Evolutionary conservation across 1,139 yeast genomes (phyloP), one percentile per base, ranked within the genome.

Genomic region (Geotrichum europaeum): DNA sequence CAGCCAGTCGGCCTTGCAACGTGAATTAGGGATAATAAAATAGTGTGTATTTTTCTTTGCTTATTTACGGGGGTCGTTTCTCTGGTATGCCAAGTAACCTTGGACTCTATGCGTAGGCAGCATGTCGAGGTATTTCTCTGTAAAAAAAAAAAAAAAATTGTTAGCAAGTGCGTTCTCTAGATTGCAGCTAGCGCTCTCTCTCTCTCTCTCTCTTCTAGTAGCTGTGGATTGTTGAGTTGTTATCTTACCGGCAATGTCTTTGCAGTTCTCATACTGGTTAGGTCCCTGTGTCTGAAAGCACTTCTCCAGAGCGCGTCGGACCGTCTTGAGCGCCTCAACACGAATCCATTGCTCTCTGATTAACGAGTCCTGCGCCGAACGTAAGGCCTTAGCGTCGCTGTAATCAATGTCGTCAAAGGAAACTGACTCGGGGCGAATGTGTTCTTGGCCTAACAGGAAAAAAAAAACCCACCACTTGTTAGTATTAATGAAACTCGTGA

Each of bases 401-500:
- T 89, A 89, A 76, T 87, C 89, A 65, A 89, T 87, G 67, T 86
- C 90, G 75, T 89, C 96, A 70, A 89, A 89, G 50, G 96, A 88
- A 65, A 87, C 94, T 69, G 84, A 80, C 68, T 86, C 89, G 59
- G 89, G 86, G 76, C 89, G 82, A 69, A 76, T 75, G 75, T 86
- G 88, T 73, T 78, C 78, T 55, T 59, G 40, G 55, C 58, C 62
- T 60, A 30, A 20, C 30, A 12, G 4, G 20, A 32, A 24, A 28
- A 18, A 30, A 15, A 36, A 36, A 36, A 36, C 6, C n/a, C n/a
- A 34, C 0, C n/a, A 13, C 4, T 34, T 13, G 40, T 40, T 40
- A 40, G 22, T 40, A 40, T 7, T 36, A 4, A 36, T 2, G 3
- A 36, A 36, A 36, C 43, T 36, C 15, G 18, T 13, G 18, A 7